A percentile compares a stretch with the other conserved stretches of the same genome.
phyloP scores from a whole-genome alignment of 1,284 basidiomycete species.

The Cutaneotrichosporon dermatis region DNA sequence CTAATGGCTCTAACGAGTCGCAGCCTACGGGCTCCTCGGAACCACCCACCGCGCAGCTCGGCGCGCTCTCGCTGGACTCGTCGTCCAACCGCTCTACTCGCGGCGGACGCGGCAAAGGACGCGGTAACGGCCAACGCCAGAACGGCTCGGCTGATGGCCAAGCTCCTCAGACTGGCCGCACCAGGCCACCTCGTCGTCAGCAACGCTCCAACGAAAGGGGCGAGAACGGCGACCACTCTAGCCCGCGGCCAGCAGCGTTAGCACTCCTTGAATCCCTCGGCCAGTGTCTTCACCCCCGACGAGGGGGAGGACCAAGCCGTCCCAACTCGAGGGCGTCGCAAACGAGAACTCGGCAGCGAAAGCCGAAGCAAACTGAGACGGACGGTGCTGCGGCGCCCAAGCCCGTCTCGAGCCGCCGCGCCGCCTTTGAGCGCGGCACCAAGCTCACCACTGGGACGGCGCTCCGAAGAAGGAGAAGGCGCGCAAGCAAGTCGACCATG shows the following conservation, averaged over 20 bases:
- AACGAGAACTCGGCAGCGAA: neutral
- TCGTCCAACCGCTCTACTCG: neutral
- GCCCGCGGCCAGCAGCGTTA: neutral
- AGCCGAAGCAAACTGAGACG: conserved; percentile 3
- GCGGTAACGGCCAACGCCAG: neutral
- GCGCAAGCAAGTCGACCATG: conserved; percentile 20
- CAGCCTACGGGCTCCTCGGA: neutral
- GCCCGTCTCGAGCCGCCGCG: conserved; percentile 23
- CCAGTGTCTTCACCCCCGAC: conserved; percentile 10
- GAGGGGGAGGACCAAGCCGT: neutral
- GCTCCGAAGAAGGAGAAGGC: conserved; percentile 7
- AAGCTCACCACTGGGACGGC: conserved; percentile 16
- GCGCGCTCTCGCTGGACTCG: neutral
- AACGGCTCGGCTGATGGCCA: neutral
- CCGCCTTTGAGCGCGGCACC: conserved; percentile 35
- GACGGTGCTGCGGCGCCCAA: conserved; percentile 5
- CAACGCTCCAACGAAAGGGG: neutral
- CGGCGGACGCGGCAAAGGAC: neutral
- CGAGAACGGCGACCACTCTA: neutral
- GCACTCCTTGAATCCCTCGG: conserved; percentile 12
- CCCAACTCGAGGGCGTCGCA: conserved; percentile 2
- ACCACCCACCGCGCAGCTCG: neutral
- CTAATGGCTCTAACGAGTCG: neutral
- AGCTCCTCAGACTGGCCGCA: neutral
- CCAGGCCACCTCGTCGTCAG: neutral